Base-by-base conservation (phyloP, 768 basidiomycete species). In the Tricholoma hemisulphureum region DNA sequence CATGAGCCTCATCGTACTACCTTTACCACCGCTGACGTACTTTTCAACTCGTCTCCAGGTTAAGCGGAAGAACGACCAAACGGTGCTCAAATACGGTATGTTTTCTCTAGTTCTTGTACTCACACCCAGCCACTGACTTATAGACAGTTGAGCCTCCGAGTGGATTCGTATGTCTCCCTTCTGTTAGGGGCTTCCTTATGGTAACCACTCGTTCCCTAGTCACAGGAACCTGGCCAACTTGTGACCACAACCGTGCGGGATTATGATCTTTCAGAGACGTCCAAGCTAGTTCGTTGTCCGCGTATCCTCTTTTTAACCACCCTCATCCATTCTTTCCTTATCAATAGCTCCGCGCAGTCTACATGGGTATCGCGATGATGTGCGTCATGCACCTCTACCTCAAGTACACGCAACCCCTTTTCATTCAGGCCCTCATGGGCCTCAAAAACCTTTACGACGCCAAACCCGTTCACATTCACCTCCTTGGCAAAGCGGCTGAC, bases 341-440 rank as follows among this genome's bases (percentile, higher is more conserved):
- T 21, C 28, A 49, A 26, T 55, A 88, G 86, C 80, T 90, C 58
- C 85, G 85, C 37, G 76, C 80, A n/a, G 83, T 78, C 7, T 90
- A 82, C 73, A 82, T 85, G 73, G 88, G 89, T 61, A 72, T 93
- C 66, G 88, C 86, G 51, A 92, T 93, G 88, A 95, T 95, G 90
- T 81, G 68, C 58, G 88, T 95, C 80, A 86, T 98, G 79, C 96
- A 99, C 77, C 60, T 89, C 53, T 98, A 98, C 83, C 79, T 98
- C 77, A 86, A 91, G 71, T 98, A 91, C 83, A 95, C 94, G 6
- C 95, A 96, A 69, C 96, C 96, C 6, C 84, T 98, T 63, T 96
- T 98, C 76, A 89, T 98, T 63, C 96, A 98, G 72, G 84, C 84
- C 11, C 82, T 99, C 63, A 97, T 96, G 93, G 92, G 91, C n/a